Base-by-base conservation (phyloP, 2,329 filamentous ascomycete species). In the Clarireedia hainanense region DNA sequence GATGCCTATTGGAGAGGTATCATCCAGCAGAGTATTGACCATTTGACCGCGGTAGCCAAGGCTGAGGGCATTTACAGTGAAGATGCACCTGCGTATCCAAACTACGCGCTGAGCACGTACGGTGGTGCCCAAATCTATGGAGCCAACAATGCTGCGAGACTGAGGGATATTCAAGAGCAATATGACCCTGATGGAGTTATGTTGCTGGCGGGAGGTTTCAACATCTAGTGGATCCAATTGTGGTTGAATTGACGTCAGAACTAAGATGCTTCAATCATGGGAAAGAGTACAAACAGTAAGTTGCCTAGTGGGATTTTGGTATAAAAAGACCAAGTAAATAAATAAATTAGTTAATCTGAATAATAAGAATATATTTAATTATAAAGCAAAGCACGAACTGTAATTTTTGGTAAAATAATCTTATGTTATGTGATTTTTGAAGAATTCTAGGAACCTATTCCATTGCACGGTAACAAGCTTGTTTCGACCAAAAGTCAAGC, bases 91-190 rank as follows among this genome's bases (percentile, higher is more conserved):
- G 48, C 56, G 65, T 52, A 56, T 37, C 53, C 53, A 36, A 56
- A 56, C 12, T 56, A 69, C 47, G 64, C 66, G 3, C 46, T 67
- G 3, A 17, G 60, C 58, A 14, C 57, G 57, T 9, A 61, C 63
- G 17, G 39, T 4, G 53, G 52, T 62, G 15, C 1, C 7, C 55
- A 60, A 27, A 15, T 63, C 5, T 74, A 73, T 58, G 72, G 72
- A 0, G 54, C 60, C 27, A 59, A 62, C 27, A 73, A 70, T 47
- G 52, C 70, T 24, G 59, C 61, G n/a, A 65, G 59, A 15, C 52
- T 68, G 45, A 63, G 57, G 39, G 17, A 12, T 6, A 54, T 67
- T 23, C 59, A 57, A 12, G 47, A 48, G 34, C 58, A 60, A 24
- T 67, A 64, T 58, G 65, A 68, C 49, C 64, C 65, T 0, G 43